Conservation (phyloP, 2,329 filamentous ascomycete genomes). For the Coleophoma eucalyptorum region DNA sequence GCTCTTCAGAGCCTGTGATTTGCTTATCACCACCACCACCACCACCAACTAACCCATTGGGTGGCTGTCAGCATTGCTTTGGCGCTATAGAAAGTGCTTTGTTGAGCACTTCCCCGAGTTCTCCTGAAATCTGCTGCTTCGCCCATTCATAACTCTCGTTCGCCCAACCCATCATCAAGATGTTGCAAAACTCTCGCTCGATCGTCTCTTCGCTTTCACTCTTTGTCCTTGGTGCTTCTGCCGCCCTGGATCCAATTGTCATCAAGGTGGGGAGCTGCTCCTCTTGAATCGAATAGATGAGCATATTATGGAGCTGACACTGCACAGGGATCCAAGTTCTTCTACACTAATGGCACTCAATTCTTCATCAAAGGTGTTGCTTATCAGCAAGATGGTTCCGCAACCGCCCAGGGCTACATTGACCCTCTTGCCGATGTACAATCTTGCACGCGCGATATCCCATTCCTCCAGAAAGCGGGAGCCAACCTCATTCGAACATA, state of each 20-base stretch:
- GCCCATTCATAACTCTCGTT: no score
- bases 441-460: conserved; percentile 79
- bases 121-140: no score
- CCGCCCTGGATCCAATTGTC: conserved; percentile 50
- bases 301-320: not conserved
- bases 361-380: conserved; percentile 94
- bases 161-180: conserved; percentile 1
- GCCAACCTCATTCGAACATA: conserved; percentile 96
- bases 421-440: conserved; percentile 75
- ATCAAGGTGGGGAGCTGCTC: conserved; percentile 31
- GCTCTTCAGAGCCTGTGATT: no score
- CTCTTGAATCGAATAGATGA: not conserved
- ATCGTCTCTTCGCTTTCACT: conserved; percentile 43
- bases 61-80: no score
- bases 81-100: no score
- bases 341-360: conserved; percentile 52
- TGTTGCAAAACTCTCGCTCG: conserved; percentile 12
- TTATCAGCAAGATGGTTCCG: conserved; percentile 76
- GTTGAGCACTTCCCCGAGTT: no score
- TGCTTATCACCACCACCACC: no score
- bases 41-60: no score
- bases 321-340: conserved; percentile 24
- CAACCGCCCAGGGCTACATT: conserved; percentile 47
- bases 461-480: conserved; percentile 68
- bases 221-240: conserved; percentile 39